These are phyloP conservation scores for Tephrocybe sp. DNA, from an alignment of 768 basidiomycete species.

Conservation along the genomic window DNA sequence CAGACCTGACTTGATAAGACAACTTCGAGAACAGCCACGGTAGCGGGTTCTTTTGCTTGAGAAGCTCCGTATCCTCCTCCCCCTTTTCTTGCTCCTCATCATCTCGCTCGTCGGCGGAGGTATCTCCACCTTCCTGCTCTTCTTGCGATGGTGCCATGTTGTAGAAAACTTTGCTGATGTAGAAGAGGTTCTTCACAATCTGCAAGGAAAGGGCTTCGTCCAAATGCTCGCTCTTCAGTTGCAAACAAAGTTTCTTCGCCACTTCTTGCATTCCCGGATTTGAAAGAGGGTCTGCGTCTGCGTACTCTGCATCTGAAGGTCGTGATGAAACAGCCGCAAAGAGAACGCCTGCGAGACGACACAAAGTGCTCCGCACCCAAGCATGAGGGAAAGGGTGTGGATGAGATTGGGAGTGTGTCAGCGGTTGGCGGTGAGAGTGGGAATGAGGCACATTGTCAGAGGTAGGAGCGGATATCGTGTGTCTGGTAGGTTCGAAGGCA, in stretches of 20 bases:
- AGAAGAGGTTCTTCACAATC: conserved; percentile 90
- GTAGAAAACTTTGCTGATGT: conserved; percentile 81
- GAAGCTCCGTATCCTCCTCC: conserved; percentile 21
- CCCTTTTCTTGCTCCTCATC: conserved; percentile 32
- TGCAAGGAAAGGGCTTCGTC: conserved; percentile 75
- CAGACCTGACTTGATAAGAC: too few species aligned
- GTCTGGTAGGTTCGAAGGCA: too few species aligned
- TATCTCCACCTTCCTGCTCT: conserved; percentile 18
- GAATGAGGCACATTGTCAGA: too few species aligned
- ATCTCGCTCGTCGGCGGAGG: conserved; percentile 23
- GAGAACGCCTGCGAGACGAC: conserved; percentile 69
- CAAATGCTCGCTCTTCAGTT: conserved; percentile 80
- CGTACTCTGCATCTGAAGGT: conserved; percentile 30
- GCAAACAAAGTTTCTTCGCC: conserved; percentile 68
- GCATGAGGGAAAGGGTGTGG: conserved; percentile 96
- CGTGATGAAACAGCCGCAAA: conserved; percentile 53
- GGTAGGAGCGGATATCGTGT: too few species aligned
- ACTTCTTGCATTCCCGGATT: conserved; percentile 57
- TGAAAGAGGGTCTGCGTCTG: conserved; percentile 48
- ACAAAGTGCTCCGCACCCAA: conserved; percentile 86
- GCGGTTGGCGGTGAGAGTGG: too few species aligned
- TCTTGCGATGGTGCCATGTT: conserved; percentile 30
- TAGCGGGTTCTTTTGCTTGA: too few species aligned
- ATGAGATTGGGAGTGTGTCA: too few species aligned
- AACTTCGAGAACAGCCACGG: too few species aligned